Base-by-base conservation (phyloP, 345 rosid genomes). In the Populus simonii region DNA sequence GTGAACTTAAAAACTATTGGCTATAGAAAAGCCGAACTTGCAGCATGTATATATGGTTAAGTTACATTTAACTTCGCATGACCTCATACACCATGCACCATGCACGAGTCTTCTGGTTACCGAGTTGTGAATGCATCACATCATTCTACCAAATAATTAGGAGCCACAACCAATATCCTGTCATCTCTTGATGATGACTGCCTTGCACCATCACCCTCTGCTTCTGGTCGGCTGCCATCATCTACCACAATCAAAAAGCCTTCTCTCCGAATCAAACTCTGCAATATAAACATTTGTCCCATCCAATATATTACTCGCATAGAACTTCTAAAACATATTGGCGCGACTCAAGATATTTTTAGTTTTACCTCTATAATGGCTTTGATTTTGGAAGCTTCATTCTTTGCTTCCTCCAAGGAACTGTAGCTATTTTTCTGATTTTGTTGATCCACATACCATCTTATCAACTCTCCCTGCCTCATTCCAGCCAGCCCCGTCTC, bases 361-460 rank as follows among this genome's bases (percentile, higher is more conserved):
- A 57, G 67, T 66, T 68, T 68, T 86, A 91, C 99, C 99, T 96
- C 98, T 76, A 96, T 92, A 74, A 93, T 90, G 29, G 95, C 91
- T 86, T 89, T 90, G 74, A 96, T 79, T 73, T 85, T 84, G 57
- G 86, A 82, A 62, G 90, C 86, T 84, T 96, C 99, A 69, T 78
- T 81, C 63, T 87, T 89, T 22, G 88, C 98, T 84, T 93, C 90
- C 78, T 88, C 89, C 74, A 85, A 83, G 9, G 93, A 90, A 79
- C 81, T 89, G 86, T 91, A 92, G 82, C 80, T 89, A 79, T 90
- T 90, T 81, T 90, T 94, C 88, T 93, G 90, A 68, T 92, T 92
- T 84, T 96, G 99, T 76, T 93, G 96, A 55, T 89, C 92, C 43
- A 93, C 86, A 77, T 92, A 93, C 99, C 98, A 96, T 74, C 84